Conservation (phyloP, 2,329 filamentous ascomycete genomes). For the Xylaria hypoxylon region DNA sequence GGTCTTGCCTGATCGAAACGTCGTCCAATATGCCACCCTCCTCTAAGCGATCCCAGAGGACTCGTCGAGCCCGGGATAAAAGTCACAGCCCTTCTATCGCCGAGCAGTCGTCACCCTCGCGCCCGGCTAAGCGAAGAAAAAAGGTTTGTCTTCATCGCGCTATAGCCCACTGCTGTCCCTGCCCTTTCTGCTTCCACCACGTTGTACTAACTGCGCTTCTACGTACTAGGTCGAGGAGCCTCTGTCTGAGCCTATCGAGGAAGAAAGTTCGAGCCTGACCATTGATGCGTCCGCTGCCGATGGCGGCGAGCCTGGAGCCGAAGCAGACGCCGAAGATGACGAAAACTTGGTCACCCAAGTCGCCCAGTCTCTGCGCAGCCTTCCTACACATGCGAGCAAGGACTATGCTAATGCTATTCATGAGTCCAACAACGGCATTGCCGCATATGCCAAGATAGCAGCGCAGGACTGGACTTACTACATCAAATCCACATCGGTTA, state of each 20-base stretch:
- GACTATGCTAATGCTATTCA: slow-evolving; percentile 74
- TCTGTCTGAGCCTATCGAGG: slow-evolving; percentile 59
- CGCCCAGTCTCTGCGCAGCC: slow-evolving; percentile 61
- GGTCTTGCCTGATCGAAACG: slow-evolving; percentile 37
- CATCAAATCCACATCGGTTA: slow-evolving; percentile 78
- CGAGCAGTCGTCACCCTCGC: slow-evolving; percentile 68
- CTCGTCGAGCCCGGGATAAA: slow-evolving; percentile 51
- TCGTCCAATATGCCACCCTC: slow-evolving; percentile 54
- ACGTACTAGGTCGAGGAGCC: slow-evolving; percentile 55
- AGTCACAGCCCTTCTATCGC: slow-evolving; percentile 51
- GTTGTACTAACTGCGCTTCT: slow-evolving; percentile 34
- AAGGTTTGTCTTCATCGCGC: slow-evolving; percentile 57
- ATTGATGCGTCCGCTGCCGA: slow-evolving; percentile 42
- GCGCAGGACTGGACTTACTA: slow-evolving; percentile 88
- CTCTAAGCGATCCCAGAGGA: slow-evolving; percentile 54
- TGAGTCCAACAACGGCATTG: slow-evolving; percentile 70
- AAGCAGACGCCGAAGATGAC: slow-evolving; percentile 58
- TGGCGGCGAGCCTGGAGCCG: slow-evolving; percentile 25
- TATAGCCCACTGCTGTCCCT: slow-evolving; percentile 29
- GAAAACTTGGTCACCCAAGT: slow-evolving; percentile 68
- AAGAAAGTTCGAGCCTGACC: slow-evolving; percentile 45
- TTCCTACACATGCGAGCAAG: slow-evolving; percentile 68
- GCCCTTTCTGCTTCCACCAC: slow-evolving; percentile 3
- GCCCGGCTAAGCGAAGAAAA: slow-evolving; percentile 73
- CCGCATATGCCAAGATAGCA: slow-evolving; percentile 85